Evolutionary conservation across 441 rosid species (phyloP), one percentile per base, ranked within the genome.

Genomic region (Adansonia madagascariensis): DNA sequence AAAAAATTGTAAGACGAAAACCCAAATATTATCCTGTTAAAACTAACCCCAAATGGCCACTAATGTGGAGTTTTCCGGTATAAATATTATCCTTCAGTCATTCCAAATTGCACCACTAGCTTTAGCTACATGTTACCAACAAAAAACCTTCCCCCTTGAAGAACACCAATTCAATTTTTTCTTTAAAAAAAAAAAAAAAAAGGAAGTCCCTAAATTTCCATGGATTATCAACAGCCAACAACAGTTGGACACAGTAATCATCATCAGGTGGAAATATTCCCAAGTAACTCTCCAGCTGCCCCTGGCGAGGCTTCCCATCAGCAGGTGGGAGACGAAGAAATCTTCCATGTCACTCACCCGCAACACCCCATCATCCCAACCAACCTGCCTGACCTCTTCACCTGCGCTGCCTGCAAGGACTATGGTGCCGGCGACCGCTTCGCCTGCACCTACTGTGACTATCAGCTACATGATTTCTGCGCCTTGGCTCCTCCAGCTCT

Each of bases 401-500:
- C 84, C 4, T 95, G 99, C 78, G 76, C 85, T 0, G 94, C 93
- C 14, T 95, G 99, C 85, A 92, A 88, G 76, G 98, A 95, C 71
- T 85, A 88, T 22, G 99, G 99, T 44, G 86, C 98, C 1, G 97
- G 98, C 50, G 86, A 81, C 76, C 83, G 95, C 62, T 92, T 84
- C 78, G 77, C 84, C 10, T 95, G 99, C 83, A 86, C 63, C 57
- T 83, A 56, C 8, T 95, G 99, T 12, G 85, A 92, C 57, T 91
- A 85, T 78, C 95, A 90, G 87, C 81, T 95, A 7, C 99, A 95
- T 71, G 95, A 89, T 62, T 93, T 92, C 75, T 93, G 99, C 74
- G 97, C 94, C 65, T 68, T 88, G 76, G 95, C 95, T 63, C 93
- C 98, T 80, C 82, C 77, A 2, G 24, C 77, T 14, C 91, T 91